These are phyloP conservation scores for Podila epigama DNA, from an alignment of 192 early-diverging fungal species.

Conservation along the genomic window DNA sequence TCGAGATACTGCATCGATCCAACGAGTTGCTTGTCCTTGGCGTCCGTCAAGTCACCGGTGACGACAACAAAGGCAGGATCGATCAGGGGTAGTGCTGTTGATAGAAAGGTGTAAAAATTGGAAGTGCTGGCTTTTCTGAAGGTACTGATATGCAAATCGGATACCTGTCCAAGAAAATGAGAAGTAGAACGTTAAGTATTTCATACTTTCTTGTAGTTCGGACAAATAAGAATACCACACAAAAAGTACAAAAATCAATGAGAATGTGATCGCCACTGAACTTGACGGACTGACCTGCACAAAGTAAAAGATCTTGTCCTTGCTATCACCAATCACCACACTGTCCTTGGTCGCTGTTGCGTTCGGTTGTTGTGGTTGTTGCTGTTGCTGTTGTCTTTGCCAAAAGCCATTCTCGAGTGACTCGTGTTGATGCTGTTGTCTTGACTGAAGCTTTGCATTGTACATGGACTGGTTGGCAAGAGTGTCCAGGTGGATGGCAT, in stretches of 20 bases:
- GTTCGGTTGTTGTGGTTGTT: not conserved
- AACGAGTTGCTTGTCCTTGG: constrained; percentile 71
- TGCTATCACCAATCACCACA: constrained; percentile 57
- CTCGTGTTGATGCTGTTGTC: not conserved
- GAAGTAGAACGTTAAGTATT: too few relatives aligned
- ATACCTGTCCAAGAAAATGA: constrained; percentile 58
- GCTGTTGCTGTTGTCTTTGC: not conserved
- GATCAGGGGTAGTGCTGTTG: constrained; percentile 76
- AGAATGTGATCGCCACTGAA: not conserved
- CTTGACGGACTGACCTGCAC: constrained; percentile 58
- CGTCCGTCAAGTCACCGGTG: constrained; percentile 92
- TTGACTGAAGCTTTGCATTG: constrained; percentile 8
- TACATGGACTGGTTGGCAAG: constrained; percentile 46
- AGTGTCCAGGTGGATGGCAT: constrained; percentile 35
- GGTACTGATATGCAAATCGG: constrained; percentile 88
- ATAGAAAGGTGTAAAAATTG: constrained; percentile 80
- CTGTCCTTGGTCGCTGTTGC: constrained; percentile 10
- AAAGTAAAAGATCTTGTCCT: constrained; percentile 72
- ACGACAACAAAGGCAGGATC: constrained; percentile 81
- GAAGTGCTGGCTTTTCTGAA: constrained; percentile 67
- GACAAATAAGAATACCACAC: too few relatives aligned
- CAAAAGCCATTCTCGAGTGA: not conserved
- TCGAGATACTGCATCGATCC: constrained; percentile 77
- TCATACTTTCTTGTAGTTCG: too few relatives aligned
- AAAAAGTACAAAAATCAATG: too few relatives aligned